Percentiles rank a stretch among this genome's conserved stretches.
These are phyloP conservation scores for Aspergillus spinulosporus DNA, from an alignment of 2,329 filamentous ascomycete species.

Conservation along the genomic window DNA sequence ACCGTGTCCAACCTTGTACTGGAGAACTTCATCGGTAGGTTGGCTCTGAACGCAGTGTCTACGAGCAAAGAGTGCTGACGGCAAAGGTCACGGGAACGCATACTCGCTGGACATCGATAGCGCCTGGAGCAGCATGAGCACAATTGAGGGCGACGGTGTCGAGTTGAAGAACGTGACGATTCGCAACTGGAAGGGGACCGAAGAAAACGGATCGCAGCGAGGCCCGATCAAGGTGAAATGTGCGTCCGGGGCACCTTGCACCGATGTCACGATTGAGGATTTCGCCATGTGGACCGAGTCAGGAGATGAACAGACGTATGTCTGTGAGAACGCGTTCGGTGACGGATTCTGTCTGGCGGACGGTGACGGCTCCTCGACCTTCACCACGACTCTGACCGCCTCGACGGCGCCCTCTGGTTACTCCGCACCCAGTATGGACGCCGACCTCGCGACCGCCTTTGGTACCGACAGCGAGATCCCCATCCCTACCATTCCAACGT, in stretches of 20 bases:
- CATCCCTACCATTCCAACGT: conserved; percentile 24
- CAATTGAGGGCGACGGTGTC: conserved; percentile 52
- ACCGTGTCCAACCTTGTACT: conserved; percentile 52
- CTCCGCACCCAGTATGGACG: conserved; percentile 30
- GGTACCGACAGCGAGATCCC: conserved; percentile 26
- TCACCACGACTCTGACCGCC: conserved; percentile 26
- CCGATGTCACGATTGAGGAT: conserved; percentile 53
- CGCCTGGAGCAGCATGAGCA: conserved; percentile 51
- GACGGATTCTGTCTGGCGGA: conserved; percentile 49
- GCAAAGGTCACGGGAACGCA: conserved; percentile 57
- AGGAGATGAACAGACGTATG: conserved; percentile 36
- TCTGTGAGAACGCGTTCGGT: conserved; percentile 54
- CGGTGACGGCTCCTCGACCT: conserved; percentile 21
- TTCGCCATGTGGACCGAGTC: conserved; percentile 50
- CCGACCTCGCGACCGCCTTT: conserved; percentile 27
- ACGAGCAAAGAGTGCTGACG: neutral
- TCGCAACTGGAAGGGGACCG: conserved; percentile 57
- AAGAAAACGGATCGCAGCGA: conserved; percentile 50
- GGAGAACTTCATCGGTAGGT: conserved; percentile 56
- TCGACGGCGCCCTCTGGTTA: conserved; percentile 30
- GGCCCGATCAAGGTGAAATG: conserved; percentile 58
- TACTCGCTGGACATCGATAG: conserved; percentile 59
- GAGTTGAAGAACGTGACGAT: conserved; percentile 55
- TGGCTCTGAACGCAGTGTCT: no score
- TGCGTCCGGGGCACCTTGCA: conserved; percentile 54